phyloP scores from a whole-genome alignment of 2,329 filamentous ascomycete species.

The Stemphylium beticola region DNA sequence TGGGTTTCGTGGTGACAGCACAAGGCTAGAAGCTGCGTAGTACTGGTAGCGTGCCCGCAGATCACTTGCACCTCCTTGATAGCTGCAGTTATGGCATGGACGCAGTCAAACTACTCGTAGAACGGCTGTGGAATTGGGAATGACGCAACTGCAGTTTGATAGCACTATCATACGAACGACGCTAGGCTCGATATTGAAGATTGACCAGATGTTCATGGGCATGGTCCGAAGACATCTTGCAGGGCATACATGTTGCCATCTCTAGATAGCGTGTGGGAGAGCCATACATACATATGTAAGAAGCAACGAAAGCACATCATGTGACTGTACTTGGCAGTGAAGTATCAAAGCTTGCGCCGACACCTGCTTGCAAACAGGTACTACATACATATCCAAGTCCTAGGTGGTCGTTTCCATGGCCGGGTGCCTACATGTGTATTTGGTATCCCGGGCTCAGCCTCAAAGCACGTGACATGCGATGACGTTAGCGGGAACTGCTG shows the following conservation, averaged over 20 bases:
- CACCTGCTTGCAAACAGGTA: background rate
- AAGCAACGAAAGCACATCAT: background rate
- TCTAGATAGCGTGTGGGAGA: no score
- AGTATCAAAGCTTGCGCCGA: background rate
- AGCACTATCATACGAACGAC: background rate
- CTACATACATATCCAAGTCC: no score
- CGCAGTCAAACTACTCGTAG: background rate
- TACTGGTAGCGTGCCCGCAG: conserved; percentile 16
- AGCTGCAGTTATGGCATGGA: background rate
- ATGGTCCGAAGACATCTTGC: no score
- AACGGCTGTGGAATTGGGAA: background rate
- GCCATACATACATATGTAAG: no score
- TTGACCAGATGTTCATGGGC: no score
- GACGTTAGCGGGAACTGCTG: conserved; percentile 16
- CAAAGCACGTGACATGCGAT: conserved; percentile 13
- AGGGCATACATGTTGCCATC: no score
- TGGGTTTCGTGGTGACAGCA: conserved; percentile 14
- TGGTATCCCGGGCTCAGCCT: background rate
- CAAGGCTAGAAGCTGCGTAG: conserved; percentile 16
- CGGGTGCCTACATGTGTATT: background rate
- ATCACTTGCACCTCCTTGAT: conserved; percentile 12
- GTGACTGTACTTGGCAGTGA: background rate
- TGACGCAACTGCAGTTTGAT: background rate
- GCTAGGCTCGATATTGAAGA: background rate
- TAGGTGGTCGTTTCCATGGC: background rate